phyloP scores from a whole-genome alignment of 495 filamentous ascomycete species.

The Lepraria neglecta region DNA sequence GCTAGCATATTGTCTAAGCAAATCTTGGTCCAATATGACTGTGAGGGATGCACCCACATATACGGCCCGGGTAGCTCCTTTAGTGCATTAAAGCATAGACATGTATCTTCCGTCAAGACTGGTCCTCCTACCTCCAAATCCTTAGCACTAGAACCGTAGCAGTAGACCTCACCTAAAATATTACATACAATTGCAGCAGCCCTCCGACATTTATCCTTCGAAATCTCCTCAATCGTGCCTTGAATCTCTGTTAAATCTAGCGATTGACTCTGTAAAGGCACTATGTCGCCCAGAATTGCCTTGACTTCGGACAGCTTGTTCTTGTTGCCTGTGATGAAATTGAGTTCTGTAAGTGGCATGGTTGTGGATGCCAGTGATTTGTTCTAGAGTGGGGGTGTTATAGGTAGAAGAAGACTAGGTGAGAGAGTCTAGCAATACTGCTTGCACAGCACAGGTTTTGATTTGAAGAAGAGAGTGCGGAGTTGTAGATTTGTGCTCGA shows the following conservation, averaged over 20 bases:
- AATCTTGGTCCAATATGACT: not conserved
- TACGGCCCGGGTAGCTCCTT: conserved; percentile 92
- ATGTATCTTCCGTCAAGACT: conserved; percentile 93
- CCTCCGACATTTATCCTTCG: conserved; percentile 73
- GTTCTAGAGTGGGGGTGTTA: not conserved
- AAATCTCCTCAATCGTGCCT: conserved; percentile 86
- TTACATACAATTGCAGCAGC: conserved; percentile 59
- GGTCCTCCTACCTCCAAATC: conserved; percentile 63
- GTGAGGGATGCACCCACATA: conserved; percentile 52
- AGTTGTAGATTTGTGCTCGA: too few relatives aligned
- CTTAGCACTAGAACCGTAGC: not conserved
- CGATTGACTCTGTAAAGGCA: conserved; percentile 59
- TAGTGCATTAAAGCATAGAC: conserved; percentile 83
- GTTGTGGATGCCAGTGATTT: not conserved
- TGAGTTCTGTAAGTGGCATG: conserved; percentile 44
- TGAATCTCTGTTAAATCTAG: conserved; percentile 86
- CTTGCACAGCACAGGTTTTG: not conserved
- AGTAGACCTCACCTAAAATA: not conserved
- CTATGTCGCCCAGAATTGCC: conserved; percentile 69
- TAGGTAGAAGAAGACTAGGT: not conserved
- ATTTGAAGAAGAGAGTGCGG: too few relatives aligned
- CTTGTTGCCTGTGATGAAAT: conserved; percentile 95
- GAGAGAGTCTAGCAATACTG: not conserved
- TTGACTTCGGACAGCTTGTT: conserved; percentile 87
- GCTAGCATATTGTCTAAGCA: conserved; percentile 36